phyloP scores from a whole-genome alignment of 2,329 filamentous ascomycete genomes.

The Diplodia seriata region DNA sequence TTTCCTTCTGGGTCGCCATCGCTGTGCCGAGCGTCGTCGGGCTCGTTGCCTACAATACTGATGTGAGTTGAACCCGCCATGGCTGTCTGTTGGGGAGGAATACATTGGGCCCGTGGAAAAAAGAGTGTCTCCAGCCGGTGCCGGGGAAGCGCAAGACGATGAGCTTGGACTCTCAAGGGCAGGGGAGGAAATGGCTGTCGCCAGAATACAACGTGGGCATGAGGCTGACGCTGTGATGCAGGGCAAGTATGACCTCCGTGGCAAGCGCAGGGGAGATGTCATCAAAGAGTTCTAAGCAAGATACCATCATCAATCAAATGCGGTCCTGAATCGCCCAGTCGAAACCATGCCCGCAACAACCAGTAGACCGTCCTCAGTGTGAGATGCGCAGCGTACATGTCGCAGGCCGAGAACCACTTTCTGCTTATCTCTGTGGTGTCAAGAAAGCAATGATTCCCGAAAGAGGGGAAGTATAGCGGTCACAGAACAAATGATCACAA shows the following conservation, averaged over 20 bases:
- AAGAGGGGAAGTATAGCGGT: not conserved
- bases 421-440: not conserved
- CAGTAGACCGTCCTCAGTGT: not conserved
- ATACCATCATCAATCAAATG: constrained; percentile 19
- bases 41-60: constrained; percentile 77
- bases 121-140: not conserved
- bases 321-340: not conserved
- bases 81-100: not conserved
- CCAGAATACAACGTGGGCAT: not conserved
- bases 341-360: not conserved
- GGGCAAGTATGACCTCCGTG: constrained; percentile 86
- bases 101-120: not conserved
- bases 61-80: constrained; percentile 68
- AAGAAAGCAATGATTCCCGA: constrained; percentile 5
- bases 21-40: constrained; percentile 75
- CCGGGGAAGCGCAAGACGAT: not conserved
- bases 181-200: constrained; percentile 36
- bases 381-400: not conserved
- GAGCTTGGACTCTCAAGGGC: not conserved
- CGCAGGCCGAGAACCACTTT: not conserved
- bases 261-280: constrained; percentile 87
- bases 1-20: constrained; percentile 78
- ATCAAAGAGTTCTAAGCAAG: constrained; percentile 73
- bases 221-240: constrained; percentile 49
- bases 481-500: constrained; percentile 1